These are phyloP conservation scores for Mortierella sp. DNA, from an alignment of 371 early-diverging fungal species.

Conservation along the genomic window DNA sequence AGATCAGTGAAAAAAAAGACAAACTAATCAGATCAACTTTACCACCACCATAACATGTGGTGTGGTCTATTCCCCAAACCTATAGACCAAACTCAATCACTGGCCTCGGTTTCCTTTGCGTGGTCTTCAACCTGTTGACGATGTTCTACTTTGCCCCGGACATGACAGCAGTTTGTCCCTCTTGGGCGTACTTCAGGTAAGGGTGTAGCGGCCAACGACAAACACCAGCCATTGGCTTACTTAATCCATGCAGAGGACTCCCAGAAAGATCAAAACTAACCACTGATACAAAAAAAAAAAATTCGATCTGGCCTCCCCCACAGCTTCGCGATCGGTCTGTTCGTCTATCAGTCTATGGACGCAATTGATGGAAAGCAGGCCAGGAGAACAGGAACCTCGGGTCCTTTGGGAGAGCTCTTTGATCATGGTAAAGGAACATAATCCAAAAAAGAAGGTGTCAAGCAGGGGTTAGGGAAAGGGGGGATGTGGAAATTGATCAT, in stretches of 20 bases:
- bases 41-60: neutral
- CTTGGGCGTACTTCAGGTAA: constrained; percentile 87
- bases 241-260: too few species aligned
- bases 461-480: too few species aligned
- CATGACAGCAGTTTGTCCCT: constrained; percentile 78
- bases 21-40: neutral
- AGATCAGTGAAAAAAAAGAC: neutral
- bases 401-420: constrained; percentile 96
- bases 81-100: constrained; percentile 97
- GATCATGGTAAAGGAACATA: constrained; percentile 90
- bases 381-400: constrained; percentile 87
- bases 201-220: neutral
- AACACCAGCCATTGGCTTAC: too few species aligned
- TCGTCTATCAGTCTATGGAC: constrained; percentile 96
- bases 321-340: constrained; percentile 89
- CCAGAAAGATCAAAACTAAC: neutral
- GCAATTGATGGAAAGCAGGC: constrained; percentile 99
- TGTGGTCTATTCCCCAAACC: neutral
- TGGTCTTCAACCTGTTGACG: constrained; percentile 79
- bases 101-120: constrained; percentile 89
- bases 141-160: constrained; percentile 76
- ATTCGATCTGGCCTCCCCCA: neutral
- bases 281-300: neutral
- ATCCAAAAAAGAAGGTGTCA: too few species aligned
- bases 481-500: too few species aligned